phyloP scores from a whole-genome alignment of 768 basidiomycete species.

The Trichaptum fuscoviolaceum region DNA sequence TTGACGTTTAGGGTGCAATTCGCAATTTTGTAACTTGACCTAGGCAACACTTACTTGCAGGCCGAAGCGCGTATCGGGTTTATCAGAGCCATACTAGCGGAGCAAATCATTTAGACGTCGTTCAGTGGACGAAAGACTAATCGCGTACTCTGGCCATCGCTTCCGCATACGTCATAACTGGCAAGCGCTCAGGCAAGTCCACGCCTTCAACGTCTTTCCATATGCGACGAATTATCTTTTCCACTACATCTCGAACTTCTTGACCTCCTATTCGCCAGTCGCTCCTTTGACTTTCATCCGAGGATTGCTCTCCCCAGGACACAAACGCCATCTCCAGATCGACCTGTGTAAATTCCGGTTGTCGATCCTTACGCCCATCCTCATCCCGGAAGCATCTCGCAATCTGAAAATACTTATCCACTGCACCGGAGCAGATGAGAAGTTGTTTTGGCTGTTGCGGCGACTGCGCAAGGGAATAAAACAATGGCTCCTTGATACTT shows the following conservation, averaged over 20 bases:
- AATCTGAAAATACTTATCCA: slow-evolving; percentile 91
- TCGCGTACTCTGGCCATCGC: slow-evolving; percentile 80
- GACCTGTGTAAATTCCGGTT: slow-evolving; percentile 96
- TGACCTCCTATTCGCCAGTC: slow-evolving; percentile 82
- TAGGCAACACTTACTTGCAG: slow-evolving; percentile 59
- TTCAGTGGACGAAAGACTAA: slow-evolving; percentile 11
- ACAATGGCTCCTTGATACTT: slow-evolving; percentile 29
- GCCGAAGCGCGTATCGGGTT: slow-evolving; percentile 87
- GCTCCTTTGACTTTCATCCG: slow-evolving; percentile 18
- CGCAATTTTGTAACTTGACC: not conserved
- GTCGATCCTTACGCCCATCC: slow-evolving; percentile 89
- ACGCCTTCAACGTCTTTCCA: slow-evolving; percentile 70
- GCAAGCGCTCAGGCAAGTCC: slow-evolving; percentile 56
- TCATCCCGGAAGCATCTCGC: slow-evolving; percentile 96
- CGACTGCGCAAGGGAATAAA: slow-evolving; percentile 91
- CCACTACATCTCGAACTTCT: slow-evolving; percentile 76
- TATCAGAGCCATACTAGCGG: slow-evolving; percentile 84
- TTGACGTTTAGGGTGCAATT: slow-evolving; percentile 13
- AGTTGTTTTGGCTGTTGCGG: slow-evolving; percentile 96
- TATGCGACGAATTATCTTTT: slow-evolving; percentile 65
- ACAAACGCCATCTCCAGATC: slow-evolving; percentile 97
- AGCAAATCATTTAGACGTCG: slow-evolving; percentile 18
- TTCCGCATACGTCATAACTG: slow-evolving; percentile 82
- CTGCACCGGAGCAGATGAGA: slow-evolving; percentile 80
- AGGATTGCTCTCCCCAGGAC: slow-evolving; percentile 55